These are phyloP conservation scores for Polymyxa betae DNA, from an alignment of 208 protist species.

Conservation along the genomic window DNA sequence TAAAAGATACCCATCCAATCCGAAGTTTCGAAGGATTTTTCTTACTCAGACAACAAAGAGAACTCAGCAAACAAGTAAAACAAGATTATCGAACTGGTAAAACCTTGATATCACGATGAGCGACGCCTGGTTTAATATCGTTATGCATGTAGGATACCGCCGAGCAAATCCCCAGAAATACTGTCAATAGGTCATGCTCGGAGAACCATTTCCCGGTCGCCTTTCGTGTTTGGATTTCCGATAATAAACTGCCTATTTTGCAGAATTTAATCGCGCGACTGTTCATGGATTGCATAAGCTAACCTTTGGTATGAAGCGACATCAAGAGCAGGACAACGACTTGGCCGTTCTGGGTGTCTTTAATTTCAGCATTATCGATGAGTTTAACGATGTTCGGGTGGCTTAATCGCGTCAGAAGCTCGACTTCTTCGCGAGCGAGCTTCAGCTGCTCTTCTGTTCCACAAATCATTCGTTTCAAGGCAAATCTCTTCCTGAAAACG, in stretches of 20 bases:
- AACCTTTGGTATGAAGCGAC: not conserved
- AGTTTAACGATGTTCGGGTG: constrained; percentile 36
- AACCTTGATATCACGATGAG: constrained; percentile 49
- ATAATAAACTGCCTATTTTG: not conserved
- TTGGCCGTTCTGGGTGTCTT: not conserved
- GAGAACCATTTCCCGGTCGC: not conserved
- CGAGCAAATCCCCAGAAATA: constrained; percentile 32
- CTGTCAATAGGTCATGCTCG: not conserved
- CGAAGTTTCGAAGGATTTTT: too few species aligned
- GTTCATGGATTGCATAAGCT: not conserved
- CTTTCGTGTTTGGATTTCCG: not conserved
- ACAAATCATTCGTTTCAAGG: constrained; percentile 18
- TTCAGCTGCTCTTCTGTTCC: not conserved
- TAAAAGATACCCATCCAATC: too few species aligned
- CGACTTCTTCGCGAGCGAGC: not conserved
- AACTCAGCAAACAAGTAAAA: too few species aligned
- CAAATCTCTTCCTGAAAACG: constrained; percentile 18
- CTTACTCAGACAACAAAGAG: too few species aligned
- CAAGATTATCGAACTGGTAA: not conserved
- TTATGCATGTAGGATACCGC: not conserved
- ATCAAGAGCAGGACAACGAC: not conserved
- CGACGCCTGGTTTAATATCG: not conserved
- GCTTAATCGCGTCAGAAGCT: not conserved
- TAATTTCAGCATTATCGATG: not conserved
- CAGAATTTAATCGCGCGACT: not conserved